Conservation (phyloP, 1,139 yeast genomes). For the Hansenula sp. region DNA sequence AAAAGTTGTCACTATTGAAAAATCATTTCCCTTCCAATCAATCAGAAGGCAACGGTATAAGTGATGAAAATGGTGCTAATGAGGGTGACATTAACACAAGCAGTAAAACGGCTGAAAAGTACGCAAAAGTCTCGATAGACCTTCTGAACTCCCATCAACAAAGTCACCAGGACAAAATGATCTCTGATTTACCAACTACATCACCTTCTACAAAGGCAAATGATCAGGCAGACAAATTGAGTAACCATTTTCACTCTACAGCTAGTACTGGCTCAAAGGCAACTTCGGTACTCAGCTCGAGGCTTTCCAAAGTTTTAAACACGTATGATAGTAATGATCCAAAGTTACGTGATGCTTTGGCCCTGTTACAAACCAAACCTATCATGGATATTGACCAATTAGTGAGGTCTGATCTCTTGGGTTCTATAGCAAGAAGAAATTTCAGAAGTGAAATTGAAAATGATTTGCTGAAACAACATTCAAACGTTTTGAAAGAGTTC, state of each 20-base stretch:
- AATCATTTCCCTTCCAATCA: constrained; percentile 4
- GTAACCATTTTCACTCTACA: constrained; percentile 6
- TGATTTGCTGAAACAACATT: constrained; percentile 65
- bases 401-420: constrained; percentile 52
- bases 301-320: constrained; percentile 50
- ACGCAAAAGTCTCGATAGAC: constrained; percentile 19
- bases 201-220: not conserved
- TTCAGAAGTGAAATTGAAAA: constrained; percentile 67
- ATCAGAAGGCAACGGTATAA: not conserved
- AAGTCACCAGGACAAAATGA: constrained; percentile 3
- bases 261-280: constrained; percentile 12
- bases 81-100: constrained; percentile 2
- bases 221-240: not conserved
- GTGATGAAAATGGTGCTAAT: constrained; percentile 3
- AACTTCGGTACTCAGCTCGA: constrained; percentile 35
- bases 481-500: constrained; percentile 56
- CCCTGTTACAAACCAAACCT: constrained; percentile 40
- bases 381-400: constrained; percentile 32
- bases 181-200: constrained; percentile 8
- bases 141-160: constrained; percentile 10
- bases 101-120: constrained; percentile 18
- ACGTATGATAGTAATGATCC: constrained; percentile 43
- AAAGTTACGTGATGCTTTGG: constrained; percentile 44
- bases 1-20: constrained; percentile 17
- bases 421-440: constrained; percentile 53